Base-by-base conservation (phyloP, 768 basidiomycete genomes). In the Podaxis pistillaris region DNA sequence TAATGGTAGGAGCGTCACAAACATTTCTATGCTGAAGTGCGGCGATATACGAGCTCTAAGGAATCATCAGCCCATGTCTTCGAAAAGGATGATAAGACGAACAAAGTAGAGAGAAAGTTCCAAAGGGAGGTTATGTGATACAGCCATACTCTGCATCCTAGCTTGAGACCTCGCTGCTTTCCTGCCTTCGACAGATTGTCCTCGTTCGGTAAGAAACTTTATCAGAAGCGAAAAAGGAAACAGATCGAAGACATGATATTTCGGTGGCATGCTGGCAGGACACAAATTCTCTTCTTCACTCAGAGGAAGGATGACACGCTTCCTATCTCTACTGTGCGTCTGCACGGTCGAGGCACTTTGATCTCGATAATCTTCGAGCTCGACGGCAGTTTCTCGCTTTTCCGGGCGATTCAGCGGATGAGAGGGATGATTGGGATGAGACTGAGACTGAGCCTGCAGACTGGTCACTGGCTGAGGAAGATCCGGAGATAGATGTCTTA, bases 51-150 rank as follows among this genome's bases (percentile, higher is more conserved):
- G 89, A 89, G 66, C 84, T 86, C 88, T 90, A 33, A n/a, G 58
- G 56, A 66, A 30, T 52, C 41, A 62, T 61, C 40, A 69, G 24
- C 15, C 24, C 52, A 22, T 13, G 9, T 50, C 22, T 28, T 15
- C 12, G 37, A 49, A 38, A 57, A 50, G 46, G 47, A 44, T 38
- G 52, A 46, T 44, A 61, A 28, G 24, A 71, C 83, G 50, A 58
- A 87, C 88, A 58, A 89, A 70, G 72, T 90, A 90, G 56, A 90
- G 73, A 7, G 86, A 86, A 57, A 90, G 79, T 71, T 90, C 89
- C 64, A 89, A 73, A 2, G 89, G 89, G 54, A 89, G 67, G 68
- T 90, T 90, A 66, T 86, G 87, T 40, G 79, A 81, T 19, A 79
- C 74, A 12, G 74, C 71, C 55, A 76, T 74, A 62, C 76, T 75